Evolutionary conservation across 2,329 filamentous ascomycete species (phyloP), one percentile per base, ranked within the genome.

Genomic region (Fusarium dimerum): DNA sequence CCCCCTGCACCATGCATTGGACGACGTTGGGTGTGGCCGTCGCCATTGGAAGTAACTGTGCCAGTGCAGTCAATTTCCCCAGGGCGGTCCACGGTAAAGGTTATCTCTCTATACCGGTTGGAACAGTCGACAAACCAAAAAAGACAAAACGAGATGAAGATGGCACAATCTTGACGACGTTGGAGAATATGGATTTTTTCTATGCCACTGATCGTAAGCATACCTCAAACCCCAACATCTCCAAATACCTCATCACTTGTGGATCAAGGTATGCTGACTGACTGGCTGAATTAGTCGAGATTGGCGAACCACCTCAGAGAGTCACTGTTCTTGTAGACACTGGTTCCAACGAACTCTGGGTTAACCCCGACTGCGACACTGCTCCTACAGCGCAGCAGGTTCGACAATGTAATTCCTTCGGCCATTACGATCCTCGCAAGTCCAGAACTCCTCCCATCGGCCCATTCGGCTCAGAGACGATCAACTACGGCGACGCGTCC

Each of bases 281-380:
- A 34, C 8, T 6, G 29, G 2, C 12, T 17, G 8, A 32, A 15
- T 16, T 12, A 79, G 76, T 79, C 40, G 66, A 69, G 26, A 69
- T 79, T 26, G 77, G 77, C 29, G 71, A 68, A 1, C 71, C 74
- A 6, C 63, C 68, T 1, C 77, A 80, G 56, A 67, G 60, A 11
- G 66, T 80, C 36, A 73, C 75, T 11, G 75, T 80, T 36, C 71
- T 79, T 38, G 69, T 80, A 49, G 78, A 80, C 53, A 80, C 78
- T 1, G 80, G 80, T 15, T 82, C 80, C 6, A 76, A 76, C 55
- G 78, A 81, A 62, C 73, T 82, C 8, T 83, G 80, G 80, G 76
- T 82, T 41, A 79, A 82, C 53, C 79, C 80, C 1, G 68, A 75
- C 47, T 83, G 80, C 61, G 47, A 62, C 5, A 71, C 69, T 6